A percentile compares a stretch with the other conserved stretches of the same genome.
phyloP scores from a whole-genome alignment of 2,329 filamentous ascomycete genomes.

The Paecilomyces variotii region DNA sequence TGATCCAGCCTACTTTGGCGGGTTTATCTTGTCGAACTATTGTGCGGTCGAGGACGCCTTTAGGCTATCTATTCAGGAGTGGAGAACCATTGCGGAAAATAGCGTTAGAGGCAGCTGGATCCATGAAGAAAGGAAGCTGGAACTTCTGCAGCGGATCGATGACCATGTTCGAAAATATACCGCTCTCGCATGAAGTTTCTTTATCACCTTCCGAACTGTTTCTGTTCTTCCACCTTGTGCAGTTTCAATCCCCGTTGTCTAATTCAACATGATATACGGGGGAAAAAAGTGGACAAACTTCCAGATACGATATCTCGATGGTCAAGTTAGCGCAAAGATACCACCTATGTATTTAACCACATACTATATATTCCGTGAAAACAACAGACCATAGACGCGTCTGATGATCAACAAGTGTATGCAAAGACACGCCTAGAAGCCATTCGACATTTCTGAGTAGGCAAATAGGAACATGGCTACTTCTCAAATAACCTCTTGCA shows the following conservation, averaged over 20 bases:
- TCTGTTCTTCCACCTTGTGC: background rate
- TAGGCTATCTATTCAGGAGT: constrained; percentile 54
- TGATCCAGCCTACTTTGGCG: constrained; percentile 68
- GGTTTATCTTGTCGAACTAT: constrained; percentile 68
- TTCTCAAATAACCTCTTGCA: too few relatives aligned
- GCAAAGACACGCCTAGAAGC: too few relatives aligned
- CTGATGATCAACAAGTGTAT: too few relatives aligned
- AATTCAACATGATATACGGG: background rate
- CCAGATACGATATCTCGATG: background rate
- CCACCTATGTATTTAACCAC: background rate
- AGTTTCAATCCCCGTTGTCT: background rate
- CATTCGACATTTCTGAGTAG: too few relatives aligned
- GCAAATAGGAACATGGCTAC: too few relatives aligned
- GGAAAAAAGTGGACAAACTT: background rate
- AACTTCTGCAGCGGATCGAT: constrained; percentile 40
- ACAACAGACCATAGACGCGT: background rate
- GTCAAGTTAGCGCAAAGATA: background rate
- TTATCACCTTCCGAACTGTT: background rate
- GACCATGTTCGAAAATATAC: constrained; percentile 21
- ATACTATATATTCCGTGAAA: background rate
- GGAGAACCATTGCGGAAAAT: constrained; percentile 55
- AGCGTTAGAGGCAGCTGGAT: constrained; percentile 66
- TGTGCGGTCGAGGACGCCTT: constrained; percentile 68
- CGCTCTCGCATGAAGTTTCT: background rate
- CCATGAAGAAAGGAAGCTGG: constrained; percentile 51